Evolutionary conservation across 2,329 filamentous ascomycete species (phyloP).

Genomic region (Cercospora sojina): DNA sequence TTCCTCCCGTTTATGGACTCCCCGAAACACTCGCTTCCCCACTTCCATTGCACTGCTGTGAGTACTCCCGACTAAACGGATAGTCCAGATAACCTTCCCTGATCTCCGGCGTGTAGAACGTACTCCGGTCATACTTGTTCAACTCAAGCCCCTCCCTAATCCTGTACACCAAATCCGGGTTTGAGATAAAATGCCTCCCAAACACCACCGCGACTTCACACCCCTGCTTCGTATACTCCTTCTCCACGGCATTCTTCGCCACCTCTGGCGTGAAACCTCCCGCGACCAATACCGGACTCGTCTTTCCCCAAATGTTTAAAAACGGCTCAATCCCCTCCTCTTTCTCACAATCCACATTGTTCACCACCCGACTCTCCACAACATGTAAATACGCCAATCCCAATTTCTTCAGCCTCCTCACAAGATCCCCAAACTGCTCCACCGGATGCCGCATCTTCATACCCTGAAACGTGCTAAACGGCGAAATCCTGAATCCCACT

Average conservation of each 20-base stretch:
- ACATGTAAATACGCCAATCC: slow-evolving; percentile 60
- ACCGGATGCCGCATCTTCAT: slow-evolving; percentile 63
- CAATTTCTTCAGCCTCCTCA: slow-evolving; percentile 50
- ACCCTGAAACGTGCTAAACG: slow-evolving; percentile 59
- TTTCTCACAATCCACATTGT: slow-evolving; percentile 43
- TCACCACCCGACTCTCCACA: slow-evolving; percentile 55
- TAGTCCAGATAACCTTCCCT: slow-evolving; percentile 46
- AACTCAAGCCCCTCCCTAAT: slow-evolving; percentile 32
- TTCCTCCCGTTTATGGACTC: not conserved
- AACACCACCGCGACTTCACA: slow-evolving; percentile 47
- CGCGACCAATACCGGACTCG: slow-evolving; percentile 50
- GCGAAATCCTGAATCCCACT: slow-evolving; percentile 58
- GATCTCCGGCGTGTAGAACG: slow-evolving; percentile 46
- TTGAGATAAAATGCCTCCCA: slow-evolving; percentile 51
- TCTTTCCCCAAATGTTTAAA: slow-evolving; percentile 45
- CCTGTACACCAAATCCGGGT: slow-evolving; percentile 46
- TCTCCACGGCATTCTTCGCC: slow-evolving; percentile 37
- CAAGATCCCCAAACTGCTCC: slow-evolving; percentile 60
- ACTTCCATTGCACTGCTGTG: not conserved
- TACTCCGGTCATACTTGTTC: slow-evolving; percentile 44
- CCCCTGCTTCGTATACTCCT: slow-evolving; percentile 40
- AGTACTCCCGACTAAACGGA: slow-evolving; percentile 38
- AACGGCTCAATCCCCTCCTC: slow-evolving; percentile 36
- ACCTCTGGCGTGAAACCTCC: slow-evolving; percentile 45
- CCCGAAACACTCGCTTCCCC: not conserved